These are phyloP conservation scores for Hygrophila difformis DNA, from an alignment of 257 asterid genomes.

Conservation along the genomic window DNA sequence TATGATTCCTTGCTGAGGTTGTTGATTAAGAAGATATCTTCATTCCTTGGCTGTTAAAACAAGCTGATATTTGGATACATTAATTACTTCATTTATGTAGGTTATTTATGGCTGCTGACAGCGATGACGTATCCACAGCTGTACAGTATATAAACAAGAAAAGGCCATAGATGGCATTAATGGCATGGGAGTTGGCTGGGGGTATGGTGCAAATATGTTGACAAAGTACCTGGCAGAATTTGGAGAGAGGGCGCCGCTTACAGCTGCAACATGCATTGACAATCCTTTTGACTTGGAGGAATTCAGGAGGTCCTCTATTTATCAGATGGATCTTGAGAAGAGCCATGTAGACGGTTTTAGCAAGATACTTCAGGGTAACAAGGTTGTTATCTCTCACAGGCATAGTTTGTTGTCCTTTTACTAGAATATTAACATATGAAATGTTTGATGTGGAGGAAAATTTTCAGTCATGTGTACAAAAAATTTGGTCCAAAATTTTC, in stretches of 20 bases:
- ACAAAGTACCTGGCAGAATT: slow-evolving; percentile 88
- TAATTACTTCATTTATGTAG: slow-evolving; percentile 70
- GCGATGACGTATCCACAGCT: slow-evolving; percentile 89
- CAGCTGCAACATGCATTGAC: slow-evolving; percentile 88
- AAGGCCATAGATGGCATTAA: slow-evolving; percentile 87
- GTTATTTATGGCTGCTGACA: slow-evolving; percentile 99
- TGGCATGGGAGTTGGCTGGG: slow-evolving; percentile 98
- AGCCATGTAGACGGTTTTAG: slow-evolving; percentile 59
- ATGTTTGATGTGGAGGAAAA: slow-evolving; percentile 7
- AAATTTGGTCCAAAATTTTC: background rate
- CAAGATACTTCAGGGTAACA: slow-evolving; percentile 64
- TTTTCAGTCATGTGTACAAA: slow-evolving; percentile 1
- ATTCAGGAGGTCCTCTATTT: slow-evolving; percentile 48
- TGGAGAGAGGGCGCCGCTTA: slow-evolving; percentile 88
- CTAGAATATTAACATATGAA: slow-evolving; percentile 2
- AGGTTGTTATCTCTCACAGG: slow-evolving; percentile 36
- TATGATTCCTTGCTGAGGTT: slow-evolving; percentile 1
- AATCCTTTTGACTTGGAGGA: slow-evolving; percentile 94
- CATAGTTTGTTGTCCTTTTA: background rate
- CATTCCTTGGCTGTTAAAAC: slow-evolving; percentile 30
- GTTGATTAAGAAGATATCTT: slow-evolving; percentile 20
- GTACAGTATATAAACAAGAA: slow-evolving; percentile 59
- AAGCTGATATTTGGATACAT: slow-evolving; percentile 45
- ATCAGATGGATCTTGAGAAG: slow-evolving; percentile 43
- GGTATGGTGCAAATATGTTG: slow-evolving; percentile 94